Conservation (phyloP, 257 asterid genomes). For the Solanum lycopersicoides region DNA sequence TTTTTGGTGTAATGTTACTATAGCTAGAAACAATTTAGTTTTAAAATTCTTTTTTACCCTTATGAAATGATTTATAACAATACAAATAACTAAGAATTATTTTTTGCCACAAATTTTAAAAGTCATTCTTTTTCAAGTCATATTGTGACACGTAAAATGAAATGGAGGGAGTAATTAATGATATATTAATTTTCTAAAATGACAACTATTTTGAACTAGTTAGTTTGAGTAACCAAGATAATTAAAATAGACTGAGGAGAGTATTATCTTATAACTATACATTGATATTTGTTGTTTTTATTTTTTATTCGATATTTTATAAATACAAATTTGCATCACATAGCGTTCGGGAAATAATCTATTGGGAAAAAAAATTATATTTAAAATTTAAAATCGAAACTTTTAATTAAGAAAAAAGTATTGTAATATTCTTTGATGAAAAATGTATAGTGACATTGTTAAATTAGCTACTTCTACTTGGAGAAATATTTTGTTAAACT, state of each 20-base stretch:
- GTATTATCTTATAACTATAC: not conserved
- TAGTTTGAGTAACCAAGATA: not conserved
- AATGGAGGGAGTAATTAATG: not conserved
- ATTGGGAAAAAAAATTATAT: too few relatives aligned
- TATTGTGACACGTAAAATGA: too few relatives aligned
- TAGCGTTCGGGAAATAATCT: rapidly evolving
- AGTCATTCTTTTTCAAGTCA: not conserved
- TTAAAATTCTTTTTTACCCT: too few relatives aligned
- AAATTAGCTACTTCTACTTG: not conserved
- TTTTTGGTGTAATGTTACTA: not conserved
- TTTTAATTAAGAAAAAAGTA: too few relatives aligned
- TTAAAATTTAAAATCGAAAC: too few relatives aligned
- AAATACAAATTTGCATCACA: not conserved
- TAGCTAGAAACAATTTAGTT: not conserved
- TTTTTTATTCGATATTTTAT: not conserved
- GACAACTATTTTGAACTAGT: not conserved
- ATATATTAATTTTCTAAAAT: not conserved
- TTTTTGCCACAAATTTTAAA: too few relatives aligned
- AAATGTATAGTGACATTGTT: not conserved
- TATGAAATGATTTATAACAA: too few relatives aligned
- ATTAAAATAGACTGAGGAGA: not conserved
- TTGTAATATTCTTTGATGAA: not conserved
- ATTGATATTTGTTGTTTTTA: not conserved
- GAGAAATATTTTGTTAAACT: not conserved
- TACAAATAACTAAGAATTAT: too few relatives aligned